Evolutionary conservation across 345 rosid genomes (phyloP), one percentile per base, ranked within the genome.

Genomic region (Microcos paniculata): DNA sequence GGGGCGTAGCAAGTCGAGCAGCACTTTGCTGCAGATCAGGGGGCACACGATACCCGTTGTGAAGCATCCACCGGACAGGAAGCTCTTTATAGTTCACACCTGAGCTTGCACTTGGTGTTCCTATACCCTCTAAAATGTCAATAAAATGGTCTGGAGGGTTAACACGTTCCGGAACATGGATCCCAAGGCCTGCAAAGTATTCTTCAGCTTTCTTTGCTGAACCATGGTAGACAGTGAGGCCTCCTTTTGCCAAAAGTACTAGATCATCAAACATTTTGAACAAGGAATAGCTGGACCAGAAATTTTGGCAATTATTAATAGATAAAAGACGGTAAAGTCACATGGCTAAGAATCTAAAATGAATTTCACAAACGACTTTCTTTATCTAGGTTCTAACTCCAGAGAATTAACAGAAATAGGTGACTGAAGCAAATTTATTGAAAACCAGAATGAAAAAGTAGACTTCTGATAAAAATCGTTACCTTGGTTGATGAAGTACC

Each of bases 401-500:
- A 13, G 38, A 24, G 40, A 45, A 67, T 45, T 67, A 45, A 30
- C 40, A 49, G 15, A 5, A 18, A 14, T 16, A 38, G n/a, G 6
- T 10, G 28, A 18, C 48, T 19, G 48, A 40, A 19, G 48, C 28
- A 33, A 62, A 68, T 68, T 72, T 24, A 57, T 72, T 24, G 30
- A 35, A 0, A 6, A 4, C 33, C 66, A 21, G 21, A 23, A 40
- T 19, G 51, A 23, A 74, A 11, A 51, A 49, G 30, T 11, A 42
- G 43, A 56, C 11, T 58, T 71, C 19, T 19, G 31, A 48, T 14
- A 26, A 9, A 55, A 30, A 68, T 52, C n/a, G 1, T 53, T 75
- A 89, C 98, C 99, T 93, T 21, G 99, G 98, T 78, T 96, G 98
- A 80, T 96, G 99, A 85, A 96, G 94, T 69, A 93, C 98, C 96